Base-by-base conservation (phyloP, 352 stramenopile species). In the Pythium aristosporum region DNA sequence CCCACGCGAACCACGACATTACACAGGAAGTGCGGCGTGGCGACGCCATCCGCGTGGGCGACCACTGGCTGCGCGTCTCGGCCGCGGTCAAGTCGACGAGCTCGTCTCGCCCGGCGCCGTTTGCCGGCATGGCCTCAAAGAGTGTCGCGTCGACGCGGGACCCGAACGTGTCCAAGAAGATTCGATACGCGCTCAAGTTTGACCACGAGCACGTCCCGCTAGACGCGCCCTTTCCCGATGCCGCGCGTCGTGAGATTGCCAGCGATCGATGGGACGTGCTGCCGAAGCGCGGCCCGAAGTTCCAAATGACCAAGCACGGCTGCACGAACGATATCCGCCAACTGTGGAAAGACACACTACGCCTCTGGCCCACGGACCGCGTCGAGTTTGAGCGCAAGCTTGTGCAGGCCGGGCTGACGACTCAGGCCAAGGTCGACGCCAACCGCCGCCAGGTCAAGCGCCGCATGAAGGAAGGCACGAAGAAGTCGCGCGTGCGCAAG, bases 251-350 rank as follows among this genome's bases (percentile, higher is more conserved):
- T 46, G 88, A 80, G 44, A 42, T 88, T 9, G 55, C 73, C 8
- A 91, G 67, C 20, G 84, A 92, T 69, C 81, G 79, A 43, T 92
- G 84, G 84, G 84, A 92, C 68, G 48, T 77, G 43, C 57, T 92
- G 21, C 83, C 83, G 3, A 89, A 87, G 49, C 77, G 82, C 43
- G 83, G 82, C 0, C 76, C 81, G 11, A 90, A 90, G 53, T 91
- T 92, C 59, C 76, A 79, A 47, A 82, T 94, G 70, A 71, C 85
- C 21, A 94, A 94, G 53, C 83, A 94, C 46, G 86, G 86, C 28
- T 92, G 84, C 70, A 81, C 86, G 21, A 95, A 95, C 58, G 86
- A 95, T 51, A 89, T 95, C 58, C 84, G 86, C 25, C 80, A 93
- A 48, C 51, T 95, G 48, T 95, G 86, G 86, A 80, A 77, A 16